These are phyloP conservation scores for Thymus mandschuricus DNA, from an alignment of 257 asterid species.

Conservation along the genomic window DNA sequence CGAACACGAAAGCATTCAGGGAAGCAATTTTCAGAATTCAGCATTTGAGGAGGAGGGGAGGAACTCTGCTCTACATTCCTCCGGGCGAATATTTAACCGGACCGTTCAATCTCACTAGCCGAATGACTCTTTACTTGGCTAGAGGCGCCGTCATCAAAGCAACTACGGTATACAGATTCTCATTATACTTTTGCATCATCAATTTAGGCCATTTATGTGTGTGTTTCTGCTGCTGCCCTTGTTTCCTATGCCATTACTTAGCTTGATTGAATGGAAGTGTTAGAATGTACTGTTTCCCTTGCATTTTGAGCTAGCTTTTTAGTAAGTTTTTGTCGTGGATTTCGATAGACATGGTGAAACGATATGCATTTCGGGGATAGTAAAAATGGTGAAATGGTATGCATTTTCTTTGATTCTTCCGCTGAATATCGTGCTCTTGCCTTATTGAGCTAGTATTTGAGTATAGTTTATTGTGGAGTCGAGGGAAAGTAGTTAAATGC, in stretches of 20 bases:
- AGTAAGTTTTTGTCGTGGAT: no score
- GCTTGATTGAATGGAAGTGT: neutral
- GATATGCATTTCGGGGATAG: no score
- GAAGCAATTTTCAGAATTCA: constrained; percentile 77
- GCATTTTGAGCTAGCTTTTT: no score
- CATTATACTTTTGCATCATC: neutral
- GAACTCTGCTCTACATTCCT: constrained; percentile 87
- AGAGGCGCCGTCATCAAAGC: constrained; percentile 85
- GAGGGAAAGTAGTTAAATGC: neutral
- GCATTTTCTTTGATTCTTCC: no score
- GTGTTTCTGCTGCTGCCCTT: neutral
- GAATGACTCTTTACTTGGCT: constrained; percentile 92
- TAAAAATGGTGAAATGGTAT: no score
- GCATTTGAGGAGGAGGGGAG: constrained; percentile 84
- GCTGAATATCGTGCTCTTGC: no score
- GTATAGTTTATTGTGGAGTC: neutral
- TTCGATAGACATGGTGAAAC: no score
- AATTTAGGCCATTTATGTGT: neutral
- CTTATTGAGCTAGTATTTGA: neutral
- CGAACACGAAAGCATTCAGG: constrained; percentile 82
- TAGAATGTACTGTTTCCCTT: neutral
- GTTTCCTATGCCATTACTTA: neutral
- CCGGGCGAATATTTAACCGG: constrained; percentile 86
- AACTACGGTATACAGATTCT: constrained; percentile 52
- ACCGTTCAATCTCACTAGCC: constrained; percentile 84